Conservation (phyloP, 352 stramenopile genomes). For the Pythium sp. region DNA sequence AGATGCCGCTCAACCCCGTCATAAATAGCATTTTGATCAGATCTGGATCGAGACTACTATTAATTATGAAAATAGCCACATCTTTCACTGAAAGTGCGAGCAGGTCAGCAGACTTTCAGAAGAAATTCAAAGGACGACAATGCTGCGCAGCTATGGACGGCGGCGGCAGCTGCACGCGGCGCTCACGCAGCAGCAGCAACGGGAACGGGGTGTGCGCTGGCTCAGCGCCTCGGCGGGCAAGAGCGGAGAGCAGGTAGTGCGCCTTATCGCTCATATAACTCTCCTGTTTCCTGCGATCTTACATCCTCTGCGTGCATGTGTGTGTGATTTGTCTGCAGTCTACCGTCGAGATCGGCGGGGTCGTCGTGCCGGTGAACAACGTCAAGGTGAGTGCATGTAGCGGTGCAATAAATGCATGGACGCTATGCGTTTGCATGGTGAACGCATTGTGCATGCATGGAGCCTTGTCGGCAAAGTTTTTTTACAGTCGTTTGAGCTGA, state of each 20-base stretch:
- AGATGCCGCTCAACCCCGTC: no score
- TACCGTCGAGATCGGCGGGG: conserved; percentile 61
- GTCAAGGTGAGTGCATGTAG: conserved; percentile 21
- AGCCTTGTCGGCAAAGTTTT: no score
- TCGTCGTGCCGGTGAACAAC: conserved; percentile 35
- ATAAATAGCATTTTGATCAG: no score
- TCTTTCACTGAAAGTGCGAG: no score
- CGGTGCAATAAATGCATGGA: neutral
- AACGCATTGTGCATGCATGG: neutral
- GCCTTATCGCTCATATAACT: neutral
- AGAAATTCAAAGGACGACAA: neutral
- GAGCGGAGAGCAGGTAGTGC: conserved; percentile 1
- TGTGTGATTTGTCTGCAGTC: conserved; percentile 3
- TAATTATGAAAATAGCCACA: no score
- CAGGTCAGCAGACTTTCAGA: no score
- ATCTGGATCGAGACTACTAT: no score
- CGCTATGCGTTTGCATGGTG: no score
- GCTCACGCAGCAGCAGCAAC: neutral
- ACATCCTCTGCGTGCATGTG: neutral
- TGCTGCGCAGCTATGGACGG: conserved; percentile 9
- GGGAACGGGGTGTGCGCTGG: neutral
- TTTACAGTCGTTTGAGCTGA: no score
- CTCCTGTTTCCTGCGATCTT: neutral
- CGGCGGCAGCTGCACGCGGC: conserved; percentile 7
- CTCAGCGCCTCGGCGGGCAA: neutral